A percentile compares a stretch with the other conserved stretches of the same genome.
Conservation (phyloP, 2,329 filamentous ascomycete genomes). For the Fusarium pilosicola region DNA sequence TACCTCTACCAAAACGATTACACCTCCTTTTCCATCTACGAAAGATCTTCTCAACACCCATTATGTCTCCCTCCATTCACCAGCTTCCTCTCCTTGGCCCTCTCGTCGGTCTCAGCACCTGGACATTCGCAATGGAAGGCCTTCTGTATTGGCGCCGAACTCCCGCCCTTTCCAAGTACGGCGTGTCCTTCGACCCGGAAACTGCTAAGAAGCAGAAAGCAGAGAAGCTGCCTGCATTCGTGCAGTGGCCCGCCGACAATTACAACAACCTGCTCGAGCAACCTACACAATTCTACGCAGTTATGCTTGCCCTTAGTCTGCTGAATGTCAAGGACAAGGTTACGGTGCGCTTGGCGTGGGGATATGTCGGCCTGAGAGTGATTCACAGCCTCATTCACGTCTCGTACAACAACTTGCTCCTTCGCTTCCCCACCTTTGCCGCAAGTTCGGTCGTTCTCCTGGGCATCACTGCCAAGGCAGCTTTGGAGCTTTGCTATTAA, state of each 20-base stretch:
- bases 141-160: not conserved
- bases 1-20: accelerated
- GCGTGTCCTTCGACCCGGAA: not conserved
- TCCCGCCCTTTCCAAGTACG: not conserved
- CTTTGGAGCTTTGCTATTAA: not conserved
- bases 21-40: not conserved
- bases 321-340: not conserved
- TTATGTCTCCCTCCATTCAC: not conserved
- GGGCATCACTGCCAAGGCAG: not conserved
- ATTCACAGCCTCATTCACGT: not conserved
- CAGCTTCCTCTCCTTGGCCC: not conserved
- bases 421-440: not conserved
- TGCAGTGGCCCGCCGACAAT: not conserved
- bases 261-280: not conserved
- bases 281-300: not conserved
- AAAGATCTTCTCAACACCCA: accelerated
- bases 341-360: not conserved
- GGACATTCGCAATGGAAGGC: not conserved
- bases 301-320: not conserved
- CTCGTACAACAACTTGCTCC: not conserved
- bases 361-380: not conserved
- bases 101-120: not conserved
- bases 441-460: not conserved
- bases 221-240: not conserved
- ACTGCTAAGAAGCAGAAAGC: not conserved